These are phyloP conservation scores for Leptographium wingfieldii DNA, from an alignment of 2,329 filamentous ascomycete genomes.

Conservation along the genomic window DNA sequence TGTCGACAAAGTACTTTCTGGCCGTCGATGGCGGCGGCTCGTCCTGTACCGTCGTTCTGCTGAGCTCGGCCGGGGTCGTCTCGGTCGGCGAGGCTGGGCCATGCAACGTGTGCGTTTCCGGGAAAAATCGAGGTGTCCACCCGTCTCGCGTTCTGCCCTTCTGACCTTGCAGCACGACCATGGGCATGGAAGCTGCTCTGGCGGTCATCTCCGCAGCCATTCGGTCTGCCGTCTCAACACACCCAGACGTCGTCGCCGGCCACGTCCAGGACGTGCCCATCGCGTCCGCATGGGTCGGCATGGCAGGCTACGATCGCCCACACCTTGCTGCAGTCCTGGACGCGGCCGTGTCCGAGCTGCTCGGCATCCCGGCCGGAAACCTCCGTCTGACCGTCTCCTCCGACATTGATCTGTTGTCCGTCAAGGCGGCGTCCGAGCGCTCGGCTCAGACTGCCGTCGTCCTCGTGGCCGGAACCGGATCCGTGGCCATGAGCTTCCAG, in stretches of 20 bases:
- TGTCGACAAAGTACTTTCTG: constrained; percentile 10
- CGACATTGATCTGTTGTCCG: constrained; percentile 27
- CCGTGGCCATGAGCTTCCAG: constrained; percentile 26
- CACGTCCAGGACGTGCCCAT: constrained; percentile 6
- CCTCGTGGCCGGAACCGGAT: constrained; percentile 29
- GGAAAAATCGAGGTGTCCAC: background rate
- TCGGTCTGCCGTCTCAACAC: constrained; percentile 14
- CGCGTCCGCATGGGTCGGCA: constrained; percentile 23
- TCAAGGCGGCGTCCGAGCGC: constrained; percentile 9
- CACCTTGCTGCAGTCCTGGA: constrained; percentile 17
- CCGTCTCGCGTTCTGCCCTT: background rate
- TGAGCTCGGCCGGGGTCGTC: constrained; percentile 14
- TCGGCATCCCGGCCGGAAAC: constrained; percentile 14
- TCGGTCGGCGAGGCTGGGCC: constrained; percentile 21
- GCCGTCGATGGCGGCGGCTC: constrained; percentile 30
- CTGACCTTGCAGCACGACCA: constrained; percentile 12
- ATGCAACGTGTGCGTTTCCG: constrained; percentile 23
- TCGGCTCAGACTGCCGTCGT: constrained; percentile 18
- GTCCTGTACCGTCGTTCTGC: constrained; percentile 26
- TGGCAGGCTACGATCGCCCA: constrained; percentile 27
- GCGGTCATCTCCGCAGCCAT: constrained; percentile 16
- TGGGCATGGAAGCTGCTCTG: constrained; percentile 17
- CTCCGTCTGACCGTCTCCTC: constrained; percentile 20
- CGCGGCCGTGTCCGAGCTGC: constrained; percentile 15
- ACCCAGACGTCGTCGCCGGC: constrained; percentile 2